Evolutionary conservation across 176 grass and related monocot genomes (phyloP).

Genomic region (Bothriochloa decipiens): DNA sequence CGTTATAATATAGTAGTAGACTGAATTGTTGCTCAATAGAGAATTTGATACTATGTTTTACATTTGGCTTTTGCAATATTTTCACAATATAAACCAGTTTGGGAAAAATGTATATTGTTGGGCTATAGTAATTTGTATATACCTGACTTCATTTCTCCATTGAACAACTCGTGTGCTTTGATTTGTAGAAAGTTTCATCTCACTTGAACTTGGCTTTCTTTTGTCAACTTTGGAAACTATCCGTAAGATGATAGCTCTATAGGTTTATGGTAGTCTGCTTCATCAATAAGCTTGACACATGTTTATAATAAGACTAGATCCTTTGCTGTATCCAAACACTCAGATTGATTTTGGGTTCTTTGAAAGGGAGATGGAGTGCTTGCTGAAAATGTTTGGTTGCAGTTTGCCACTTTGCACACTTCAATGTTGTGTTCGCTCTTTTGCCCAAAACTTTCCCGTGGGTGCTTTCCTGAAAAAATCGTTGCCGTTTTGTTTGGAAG

Average conservation of each 20-base stretch:
- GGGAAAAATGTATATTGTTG: conserved; percentile 1
- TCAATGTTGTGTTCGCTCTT: background rate
- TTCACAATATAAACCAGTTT: background rate
- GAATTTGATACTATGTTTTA: conserved; percentile 27
- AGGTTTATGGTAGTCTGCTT: background rate
- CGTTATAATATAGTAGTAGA: background rate
- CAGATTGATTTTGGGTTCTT: background rate
- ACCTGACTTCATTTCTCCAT: background rate
- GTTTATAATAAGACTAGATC: background rate
- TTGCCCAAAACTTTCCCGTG: background rate
- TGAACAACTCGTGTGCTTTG: conserved; percentile 1
- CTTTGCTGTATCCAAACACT: conserved; percentile 11
- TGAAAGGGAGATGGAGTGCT: background rate
- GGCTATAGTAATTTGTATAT: background rate
- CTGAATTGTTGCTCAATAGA: conserved; percentile 2
- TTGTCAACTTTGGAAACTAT: background rate
- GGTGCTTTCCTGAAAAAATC: background rate
- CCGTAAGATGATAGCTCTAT: background rate
- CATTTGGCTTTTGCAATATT: background rate
- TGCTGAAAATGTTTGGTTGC: conserved; percentile 27
- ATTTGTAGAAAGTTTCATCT: background rate
- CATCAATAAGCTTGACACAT: background rate
- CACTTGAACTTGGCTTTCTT: background rate
- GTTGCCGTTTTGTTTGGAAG: conserved; percentile 15
- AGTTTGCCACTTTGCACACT: background rate